Base-by-base conservation (phyloP, 345 rosid genomes). In the Physaria fendleri region DNA sequence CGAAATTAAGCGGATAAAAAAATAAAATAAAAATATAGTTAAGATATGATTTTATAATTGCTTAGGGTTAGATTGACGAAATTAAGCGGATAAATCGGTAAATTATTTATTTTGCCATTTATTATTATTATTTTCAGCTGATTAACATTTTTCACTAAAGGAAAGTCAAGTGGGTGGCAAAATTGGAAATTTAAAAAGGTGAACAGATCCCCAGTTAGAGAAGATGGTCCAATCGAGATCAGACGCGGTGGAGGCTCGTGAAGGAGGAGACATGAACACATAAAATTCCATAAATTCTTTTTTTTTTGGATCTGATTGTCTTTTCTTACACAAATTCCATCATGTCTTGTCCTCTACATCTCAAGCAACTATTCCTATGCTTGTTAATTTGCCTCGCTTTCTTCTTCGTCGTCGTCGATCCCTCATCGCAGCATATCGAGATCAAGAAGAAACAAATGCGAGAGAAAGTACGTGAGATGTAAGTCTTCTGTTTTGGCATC, bases 391-490 rank as follows among this genome's bases (percentile, higher is more conserved):
- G 79, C 42, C 75, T 72, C 23, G 33, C 44, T 39, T 59, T 70
- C 25, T 41, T 76, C n/a, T n/a, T n/a, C n/a, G n/a, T n/a, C 59
- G 17, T 79, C 59, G 18, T 78, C 78, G 8, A 37, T 20, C 30
- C 68, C 71, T 56, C 85, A 47, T 63, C 82, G n/a, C n/a, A n/a
- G 65, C 44, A 38, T 53, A 16, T 46, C 73, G 71, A 74, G 8
- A 78, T 80, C 51, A 85, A 74, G 83, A 78, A 79, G 90, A 74
- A 63, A 38, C 78, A 56, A 43, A 73, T 88, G 90, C 79, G 85
- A 38, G 95, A 82, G 58, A 80, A 86, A 85, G 95, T 88, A 46
- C 82, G 93, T 62, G 54, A 78, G 68, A 92, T 92, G 98, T 88
- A 81, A 56, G 88, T 29, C n/a, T n/a, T n/a, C n/a, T n/a, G n/a